phyloP scores from a whole-genome alignment of 208 protist species.

The Acanthamoeba comandoni region DNA sequence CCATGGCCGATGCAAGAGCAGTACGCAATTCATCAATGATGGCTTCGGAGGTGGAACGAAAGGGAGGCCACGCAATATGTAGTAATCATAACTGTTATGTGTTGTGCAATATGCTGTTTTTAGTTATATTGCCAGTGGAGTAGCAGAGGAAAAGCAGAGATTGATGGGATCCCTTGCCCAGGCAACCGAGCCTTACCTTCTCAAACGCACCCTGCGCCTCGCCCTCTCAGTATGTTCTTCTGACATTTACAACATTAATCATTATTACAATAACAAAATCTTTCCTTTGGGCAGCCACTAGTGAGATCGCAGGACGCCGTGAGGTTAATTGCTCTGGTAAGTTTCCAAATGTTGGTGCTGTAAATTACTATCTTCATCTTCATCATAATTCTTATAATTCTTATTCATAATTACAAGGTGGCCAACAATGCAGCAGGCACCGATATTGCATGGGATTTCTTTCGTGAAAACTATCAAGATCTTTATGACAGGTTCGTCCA shows the following conservation, averaged over 20 bases:
- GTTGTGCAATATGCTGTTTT: background rate
- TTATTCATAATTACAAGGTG: background rate
- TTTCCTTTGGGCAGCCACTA: background rate
- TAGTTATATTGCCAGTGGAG: slow-evolving; percentile 7
- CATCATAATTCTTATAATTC: too few species aligned
- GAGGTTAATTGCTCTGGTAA: slow-evolving; percentile 13
- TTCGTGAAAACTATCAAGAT: slow-evolving; percentile 68
- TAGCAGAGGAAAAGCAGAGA: slow-evolving; percentile 33
- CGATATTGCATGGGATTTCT: slow-evolving; percentile 77
- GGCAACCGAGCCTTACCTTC: slow-evolving; percentile 45
- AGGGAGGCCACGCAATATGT: too few species aligned
- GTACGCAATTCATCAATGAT: too few species aligned
- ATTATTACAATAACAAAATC: too few species aligned
- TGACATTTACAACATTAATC: too few species aligned
- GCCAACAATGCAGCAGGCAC: background rate
- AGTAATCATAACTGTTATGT: background rate
- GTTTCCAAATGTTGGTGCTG: too few species aligned
- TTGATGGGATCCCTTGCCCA: background rate
- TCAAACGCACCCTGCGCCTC: slow-evolving; percentile 50
- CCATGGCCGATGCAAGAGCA: too few species aligned
- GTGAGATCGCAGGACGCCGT: slow-evolving; percentile 64
- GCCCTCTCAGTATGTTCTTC: background rate
- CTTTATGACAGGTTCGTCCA: slow-evolving; percentile 74
- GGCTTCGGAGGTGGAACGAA: too few species aligned
- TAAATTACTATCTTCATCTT: too few species aligned